Evolutionary conservation across 1,139 yeast species (phyloP), one percentile per base, ranked within the genome.

Genomic region (Sugiyamaella sp.): DNA sequence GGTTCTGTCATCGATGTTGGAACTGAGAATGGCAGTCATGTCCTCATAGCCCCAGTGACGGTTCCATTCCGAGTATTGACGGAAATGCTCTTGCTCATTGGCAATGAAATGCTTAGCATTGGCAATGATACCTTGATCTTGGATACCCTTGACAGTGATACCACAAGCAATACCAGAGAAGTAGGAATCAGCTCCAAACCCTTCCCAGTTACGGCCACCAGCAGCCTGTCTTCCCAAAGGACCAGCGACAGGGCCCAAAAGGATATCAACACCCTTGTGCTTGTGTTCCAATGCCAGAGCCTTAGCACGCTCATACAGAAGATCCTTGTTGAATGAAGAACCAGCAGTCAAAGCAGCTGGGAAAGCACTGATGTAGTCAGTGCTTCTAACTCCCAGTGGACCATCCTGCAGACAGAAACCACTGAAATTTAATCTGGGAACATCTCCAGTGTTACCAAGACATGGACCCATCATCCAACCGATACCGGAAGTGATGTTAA

Each of bases 171-270:
- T 70, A 14, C 88, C 88, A 62, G 80, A 82, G 49, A 82, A 70
- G 58, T 81, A 81, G 0, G 88, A 86, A 63, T 83, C 88, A 4
- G 83, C 71, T 0, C 86, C 85, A 68, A 82, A 82, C 33, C 84
- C 77, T 67, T 83, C 88, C 85, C 86, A 82, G 67, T 79, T 81
- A 61, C 87, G 72, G 4, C 88, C 87, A 6, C 84, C 86, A 41
- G 78, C 79, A 2, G 86, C 86, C 62, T 81, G 80, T 40, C 74
- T 70, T 0, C 87, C 88, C 49, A 82, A 74, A n/a, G 87, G 87
- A 0, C 86, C 86, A 51, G 81, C 72, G 2, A 79, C 76, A 12
- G 89, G 89, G 2, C 86, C 88, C 38, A 84, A 72, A 40, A 79
- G 75, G 45, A 82, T 76, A 63, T 83, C 81, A n/a, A 80, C 84